Conservation (phyloP, 371 early-diverging fungal genomes). For the Apophysomyces ossiformis region DNA sequence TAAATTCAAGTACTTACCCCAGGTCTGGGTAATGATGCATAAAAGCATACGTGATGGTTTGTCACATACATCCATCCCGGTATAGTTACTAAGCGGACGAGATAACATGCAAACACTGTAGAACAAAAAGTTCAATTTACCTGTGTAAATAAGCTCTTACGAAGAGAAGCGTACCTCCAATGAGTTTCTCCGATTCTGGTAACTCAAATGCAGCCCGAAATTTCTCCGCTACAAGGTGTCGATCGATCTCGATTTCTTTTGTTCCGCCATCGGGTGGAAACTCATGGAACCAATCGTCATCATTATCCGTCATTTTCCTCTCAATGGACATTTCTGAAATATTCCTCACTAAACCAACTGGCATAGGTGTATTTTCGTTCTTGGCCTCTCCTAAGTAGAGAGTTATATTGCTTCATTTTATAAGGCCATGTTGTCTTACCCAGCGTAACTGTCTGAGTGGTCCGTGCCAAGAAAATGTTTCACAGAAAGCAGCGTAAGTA, state of each 20-base stretch:
- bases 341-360: not conserved
- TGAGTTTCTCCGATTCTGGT: constrained; percentile 22
- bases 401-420: not conserved
- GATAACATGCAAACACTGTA: constrained; percentile 74
- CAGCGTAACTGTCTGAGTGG: not conserved
- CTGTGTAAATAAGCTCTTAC: not conserved
- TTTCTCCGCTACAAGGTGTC: not conserved
- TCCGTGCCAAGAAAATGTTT: not conserved
- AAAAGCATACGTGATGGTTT: constrained; percentile 66
- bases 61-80: constrained; percentile 78
- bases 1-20: constrained; percentile 15
- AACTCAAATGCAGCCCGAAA: constrained; percentile 17
- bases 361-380: not conserved
- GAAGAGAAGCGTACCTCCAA: constrained; percentile 12
- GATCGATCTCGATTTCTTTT: constrained; percentile 19
- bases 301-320: constrained; percentile 19
- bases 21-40: constrained; percentile 63
- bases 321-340: constrained; percentile 43
- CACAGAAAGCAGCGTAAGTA: not conserved
- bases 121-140: not conserved
- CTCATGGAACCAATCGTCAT: not conserved
- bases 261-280: constrained; percentile 23
- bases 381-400: not conserved
- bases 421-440: not conserved
- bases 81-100: constrained; percentile 67